Conservation (phyloP, 148 eudicot genomes). For the Rhododendron ovatum region DNA sequence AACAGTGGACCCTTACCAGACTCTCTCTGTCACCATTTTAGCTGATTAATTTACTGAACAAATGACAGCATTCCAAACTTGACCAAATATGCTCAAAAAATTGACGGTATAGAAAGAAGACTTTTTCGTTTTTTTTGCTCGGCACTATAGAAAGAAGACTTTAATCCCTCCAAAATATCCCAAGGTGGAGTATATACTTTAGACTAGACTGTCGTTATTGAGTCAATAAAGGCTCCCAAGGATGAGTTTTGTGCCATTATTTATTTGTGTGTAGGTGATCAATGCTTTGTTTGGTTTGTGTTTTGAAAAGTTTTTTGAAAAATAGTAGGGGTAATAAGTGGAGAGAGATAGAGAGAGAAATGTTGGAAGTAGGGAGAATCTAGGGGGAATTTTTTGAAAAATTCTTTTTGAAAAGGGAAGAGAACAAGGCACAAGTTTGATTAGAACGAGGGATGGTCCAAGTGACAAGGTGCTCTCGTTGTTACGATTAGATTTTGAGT, state of each 20-base stretch:
- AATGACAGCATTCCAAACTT: not conserved
- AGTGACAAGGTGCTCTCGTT: not conserved
- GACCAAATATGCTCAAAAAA: not conserved
- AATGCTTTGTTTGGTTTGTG: too few species aligned
- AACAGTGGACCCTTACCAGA: not conserved
- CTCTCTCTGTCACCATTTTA: not conserved
- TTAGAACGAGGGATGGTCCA: not conserved
- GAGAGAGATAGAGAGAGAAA: too few species aligned
- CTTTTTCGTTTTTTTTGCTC: not conserved
- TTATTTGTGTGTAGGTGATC: not conserved
- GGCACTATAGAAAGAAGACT: not conserved
- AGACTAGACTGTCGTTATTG: not conserved
- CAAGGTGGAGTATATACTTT: not conserved
- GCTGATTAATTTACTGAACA: not conserved
- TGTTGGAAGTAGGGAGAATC: too few species aligned
- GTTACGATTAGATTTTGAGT: not conserved
- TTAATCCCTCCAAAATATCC: not conserved
- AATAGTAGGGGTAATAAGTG: too few species aligned
- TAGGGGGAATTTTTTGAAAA: too few species aligned
- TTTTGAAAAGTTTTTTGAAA: too few species aligned
- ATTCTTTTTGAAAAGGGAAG: too few species aligned
- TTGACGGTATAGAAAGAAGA: not conserved
- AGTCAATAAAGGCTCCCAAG: slow-evolving; percentile 8
- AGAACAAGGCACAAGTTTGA: too few species aligned
- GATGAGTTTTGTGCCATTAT: not conserved